Evolutionary conservation across 2,329 filamentous ascomycete species (phyloP).

Genomic region (Aspergillus sp.): DNA sequence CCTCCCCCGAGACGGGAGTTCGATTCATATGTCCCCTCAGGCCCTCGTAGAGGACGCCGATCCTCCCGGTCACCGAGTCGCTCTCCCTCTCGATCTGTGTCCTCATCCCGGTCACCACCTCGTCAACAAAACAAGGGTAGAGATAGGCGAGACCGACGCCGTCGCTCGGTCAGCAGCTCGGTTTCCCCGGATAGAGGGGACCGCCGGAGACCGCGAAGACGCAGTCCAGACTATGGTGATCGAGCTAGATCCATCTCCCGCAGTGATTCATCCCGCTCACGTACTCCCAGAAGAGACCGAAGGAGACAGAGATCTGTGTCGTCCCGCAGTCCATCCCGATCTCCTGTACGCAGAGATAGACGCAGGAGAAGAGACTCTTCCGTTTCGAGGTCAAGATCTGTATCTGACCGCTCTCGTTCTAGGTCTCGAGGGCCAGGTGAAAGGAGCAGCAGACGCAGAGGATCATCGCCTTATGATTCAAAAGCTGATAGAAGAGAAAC

Average conservation of each 20-base stretch:
- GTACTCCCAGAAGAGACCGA: slow-evolving; percentile 47
- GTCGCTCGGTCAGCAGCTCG: slow-evolving; percentile 32
- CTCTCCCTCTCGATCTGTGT: slow-evolving; percentile 27
- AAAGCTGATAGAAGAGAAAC: slow-evolving; percentile 39
- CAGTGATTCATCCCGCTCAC: slow-evolving; percentile 51
- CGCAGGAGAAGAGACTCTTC: slow-evolving; percentile 29
- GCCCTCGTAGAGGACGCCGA: slow-evolving; percentile 35
- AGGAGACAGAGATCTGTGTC: slow-evolving; percentile 36
- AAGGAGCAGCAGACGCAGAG: slow-evolving; percentile 33
- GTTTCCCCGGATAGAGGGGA: slow-evolving; percentile 35
- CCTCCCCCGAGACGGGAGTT: slow-evolving; percentile 46
- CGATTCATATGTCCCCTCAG: slow-evolving; percentile 55
- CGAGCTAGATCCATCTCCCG: slow-evolving; percentile 46
- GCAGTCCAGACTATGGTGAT: slow-evolving; percentile 39
- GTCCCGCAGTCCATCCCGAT: slow-evolving; percentile 32
- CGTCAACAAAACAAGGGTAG: slow-evolving; percentile 16
- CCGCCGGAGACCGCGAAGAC: slow-evolving; percentile 30
- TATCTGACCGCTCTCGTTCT: slow-evolving; percentile 28
- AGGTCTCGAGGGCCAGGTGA: slow-evolving; percentile 24
- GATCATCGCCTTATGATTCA: slow-evolving; percentile 41
- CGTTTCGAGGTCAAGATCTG: slow-evolving; percentile 33
- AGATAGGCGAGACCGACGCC: slow-evolving; percentile 24
- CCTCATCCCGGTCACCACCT: slow-evolving; percentile 26
- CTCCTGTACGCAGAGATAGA: slow-evolving; percentile 26
- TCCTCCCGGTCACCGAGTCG: slow-evolving; percentile 27